Percentiles rank a stretch among this genome's conserved stretches.
These are phyloP conservation scores for Aphanocladium album DNA, from an alignment of 2,329 filamentous ascomycete genomes.

Conservation along the genomic window DNA sequence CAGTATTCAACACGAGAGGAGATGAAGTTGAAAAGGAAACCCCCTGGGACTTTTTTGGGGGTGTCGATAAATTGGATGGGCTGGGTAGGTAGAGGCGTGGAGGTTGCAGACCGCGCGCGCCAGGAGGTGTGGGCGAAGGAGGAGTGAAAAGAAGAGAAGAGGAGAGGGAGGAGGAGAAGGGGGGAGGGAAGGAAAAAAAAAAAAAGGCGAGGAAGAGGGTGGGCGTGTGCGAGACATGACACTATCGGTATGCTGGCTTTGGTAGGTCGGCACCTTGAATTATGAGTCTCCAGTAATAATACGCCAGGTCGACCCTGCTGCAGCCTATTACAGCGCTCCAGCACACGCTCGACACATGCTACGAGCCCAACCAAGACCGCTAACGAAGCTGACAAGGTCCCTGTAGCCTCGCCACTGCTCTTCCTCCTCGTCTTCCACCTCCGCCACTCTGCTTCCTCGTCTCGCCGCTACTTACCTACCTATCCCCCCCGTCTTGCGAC, in stretches of 20 bases:
- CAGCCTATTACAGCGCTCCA: not conserved
- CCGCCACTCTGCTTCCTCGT: not conserved
- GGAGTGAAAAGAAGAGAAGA: conserved; percentile 29
- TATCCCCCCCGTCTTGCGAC: not conserved
- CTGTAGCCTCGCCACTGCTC: not conserved
- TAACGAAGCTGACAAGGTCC: not conserved
- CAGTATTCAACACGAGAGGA: not conserved
- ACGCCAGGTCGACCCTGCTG: not conserved
- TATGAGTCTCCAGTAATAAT: too few species aligned
- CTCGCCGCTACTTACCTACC: not conserved
- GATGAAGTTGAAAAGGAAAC: not conserved
- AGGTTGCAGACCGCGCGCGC: conserved; percentile 8
- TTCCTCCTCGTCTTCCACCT: not conserved
- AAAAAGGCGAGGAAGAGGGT: conserved; percentile 4
- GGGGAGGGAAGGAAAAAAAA: conserved; percentile 13
- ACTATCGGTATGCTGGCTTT: not conserved
- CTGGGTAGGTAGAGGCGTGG: conserved; percentile 10
- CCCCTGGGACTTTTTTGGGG: conserved; percentile 11
- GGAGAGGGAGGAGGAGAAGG: conserved; percentile 18
- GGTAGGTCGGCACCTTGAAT: too few species aligned
- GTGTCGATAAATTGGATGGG: conserved; percentile 14
- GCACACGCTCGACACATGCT: not conserved
- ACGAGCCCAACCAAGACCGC: not conserved
- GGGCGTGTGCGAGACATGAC: not conserved
- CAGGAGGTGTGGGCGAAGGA: conserved; percentile 17